These are phyloP conservation scores for Picochlorum sp. DNA, from an alignment of 139 green algal genomes.

Conservation along the genomic window DNA sequence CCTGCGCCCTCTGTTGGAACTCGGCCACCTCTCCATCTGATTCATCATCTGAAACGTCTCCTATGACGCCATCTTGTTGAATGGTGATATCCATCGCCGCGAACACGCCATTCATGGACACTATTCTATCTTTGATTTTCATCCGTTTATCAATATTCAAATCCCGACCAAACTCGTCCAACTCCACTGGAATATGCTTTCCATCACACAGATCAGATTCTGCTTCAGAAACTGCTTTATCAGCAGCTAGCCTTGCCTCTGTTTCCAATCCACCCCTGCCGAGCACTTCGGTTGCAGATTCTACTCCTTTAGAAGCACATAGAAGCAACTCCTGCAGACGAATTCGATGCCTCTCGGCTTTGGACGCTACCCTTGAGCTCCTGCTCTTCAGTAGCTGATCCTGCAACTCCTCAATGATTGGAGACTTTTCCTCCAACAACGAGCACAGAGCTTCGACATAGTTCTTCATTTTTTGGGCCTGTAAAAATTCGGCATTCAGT, in stretches of 20 bases:
- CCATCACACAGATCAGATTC: conserved; percentile 9
- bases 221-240: conserved; percentile 15
- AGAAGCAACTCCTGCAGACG: conserved; percentile 35
- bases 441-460: conserved; percentile 81
- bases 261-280: conserved; percentile 26
- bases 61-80: conserved; percentile 10
- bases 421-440: conserved; percentile 74
- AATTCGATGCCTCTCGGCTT: conserved; percentile 2
- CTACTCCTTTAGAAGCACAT: conserved; percentile 51
- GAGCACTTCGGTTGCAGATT: conserved; percentile 50
- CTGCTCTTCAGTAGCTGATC: conserved; percentile 46
- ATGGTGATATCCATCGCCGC: conserved; percentile 3
- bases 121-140: conserved; percentile 21
- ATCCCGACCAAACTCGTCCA: conserved; percentile 88
- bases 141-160: conserved; percentile 47
- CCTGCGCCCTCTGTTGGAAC: background rate
- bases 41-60: background rate
- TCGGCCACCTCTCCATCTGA: conserved; percentile 53
- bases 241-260: conserved; percentile 28
- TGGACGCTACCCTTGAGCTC: conserved; percentile 32
- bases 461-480: conserved; percentile 49
- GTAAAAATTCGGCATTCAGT: conserved; percentile 32
- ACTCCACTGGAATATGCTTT: conserved; percentile 27
- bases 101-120: background rate
- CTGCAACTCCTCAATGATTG: conserved; percentile 80